Conservation (phyloP, 345 rosid genomes). For the Lumnitzera littorea region DNA sequence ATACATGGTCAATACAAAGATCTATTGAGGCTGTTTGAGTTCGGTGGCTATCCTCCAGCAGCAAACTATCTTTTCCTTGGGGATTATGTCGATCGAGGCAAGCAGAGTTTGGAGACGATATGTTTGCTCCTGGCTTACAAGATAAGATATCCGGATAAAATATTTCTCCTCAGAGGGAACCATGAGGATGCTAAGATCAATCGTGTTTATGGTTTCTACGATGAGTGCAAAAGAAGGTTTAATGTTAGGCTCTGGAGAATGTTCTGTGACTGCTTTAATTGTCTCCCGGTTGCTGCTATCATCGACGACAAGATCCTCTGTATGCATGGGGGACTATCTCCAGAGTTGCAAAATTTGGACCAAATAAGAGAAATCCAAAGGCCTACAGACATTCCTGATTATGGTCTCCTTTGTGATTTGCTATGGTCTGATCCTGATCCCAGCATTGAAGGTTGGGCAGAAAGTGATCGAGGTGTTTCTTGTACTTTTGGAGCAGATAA, state of each 20-base stretch:
- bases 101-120: slow-evolving; percentile 91
- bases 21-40: slow-evolving; percentile 76
- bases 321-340: slow-evolving; percentile 98
- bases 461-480: slow-evolving; percentile 90
- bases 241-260: slow-evolving; percentile 95
- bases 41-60: slow-evolving; percentile 87
- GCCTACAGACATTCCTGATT: slow-evolving; percentile 90
- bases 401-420: slow-evolving; percentile 89
- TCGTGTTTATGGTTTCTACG: slow-evolving; percentile 86
- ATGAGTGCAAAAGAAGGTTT: slow-evolving; percentile 92
- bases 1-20: slow-evolving; percentile 96
- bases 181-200: slow-evolving; percentile 98
- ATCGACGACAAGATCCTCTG: slow-evolving; percentile 88
- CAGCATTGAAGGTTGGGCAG: slow-evolving; percentile 66
- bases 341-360: slow-evolving; percentile 63
- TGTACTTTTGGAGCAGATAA: slow-evolving; percentile 84
- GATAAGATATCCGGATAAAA: slow-evolving; percentile 61
- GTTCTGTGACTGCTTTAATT: slow-evolving; percentile 86
- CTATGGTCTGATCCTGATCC: slow-evolving; percentile 97
- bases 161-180: slow-evolving; percentile 84
- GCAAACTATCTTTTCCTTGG: slow-evolving; percentile 94
- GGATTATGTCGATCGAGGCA: slow-evolving; percentile 98
- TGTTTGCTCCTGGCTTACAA: slow-evolving; percentile 94
- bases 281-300: slow-evolving; percentile 88
- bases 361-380: slow-evolving; percentile 76